Percentiles rank a stretch among this genome's conserved stretches.
Conservation (phyloP, 139 green algal species). For the Haematococcus sp. region DNA sequence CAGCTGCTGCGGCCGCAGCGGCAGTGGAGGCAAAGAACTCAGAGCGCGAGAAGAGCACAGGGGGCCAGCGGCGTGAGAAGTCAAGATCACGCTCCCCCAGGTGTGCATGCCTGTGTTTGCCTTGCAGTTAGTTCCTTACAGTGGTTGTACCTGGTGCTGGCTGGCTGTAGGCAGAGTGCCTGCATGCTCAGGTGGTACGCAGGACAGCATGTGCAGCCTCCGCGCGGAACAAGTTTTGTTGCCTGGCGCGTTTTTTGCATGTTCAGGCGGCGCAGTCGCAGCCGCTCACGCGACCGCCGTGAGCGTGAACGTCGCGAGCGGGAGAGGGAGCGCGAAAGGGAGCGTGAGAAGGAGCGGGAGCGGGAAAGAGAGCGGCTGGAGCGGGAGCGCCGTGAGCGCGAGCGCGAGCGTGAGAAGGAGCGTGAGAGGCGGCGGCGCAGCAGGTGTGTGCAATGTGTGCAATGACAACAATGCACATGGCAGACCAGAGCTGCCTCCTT, state of each 20-base stretch:
- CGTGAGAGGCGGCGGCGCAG: slow-evolving; percentile 1
- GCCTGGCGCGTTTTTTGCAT: no score
- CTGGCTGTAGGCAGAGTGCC: no score
- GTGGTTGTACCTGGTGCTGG: no score
- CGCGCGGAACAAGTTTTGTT: no score
- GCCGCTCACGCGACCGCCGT: slow-evolving; percentile 5
- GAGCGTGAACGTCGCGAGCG: not conserved
- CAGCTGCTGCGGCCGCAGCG: not conserved
- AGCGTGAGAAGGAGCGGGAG: slow-evolving; percentile 2
- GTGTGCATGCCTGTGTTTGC: not conserved
- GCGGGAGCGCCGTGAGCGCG: not conserved
- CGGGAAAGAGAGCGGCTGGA: not conserved
- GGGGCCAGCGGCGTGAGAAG: not conserved
- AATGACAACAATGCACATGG: no score
- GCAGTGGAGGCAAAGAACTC: not conserved
- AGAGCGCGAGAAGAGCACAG: not conserved
- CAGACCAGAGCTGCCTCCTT: no score
- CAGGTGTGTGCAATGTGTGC: slow-evolving; percentile 1
- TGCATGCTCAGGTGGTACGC: no score
- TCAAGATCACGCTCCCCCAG: not conserved
- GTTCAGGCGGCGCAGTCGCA: slow-evolving; percentile 15
- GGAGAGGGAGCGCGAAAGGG: not conserved
- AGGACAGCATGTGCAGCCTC: no score
- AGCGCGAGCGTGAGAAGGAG: slow-evolving; percentile 3
- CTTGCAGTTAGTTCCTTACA: no score